Evolutionary conservation across 495 filamentous ascomycete genomes (phyloP), one percentile per base, ranked within the genome.

Genomic region (Aspergillus nidulans): DNA sequence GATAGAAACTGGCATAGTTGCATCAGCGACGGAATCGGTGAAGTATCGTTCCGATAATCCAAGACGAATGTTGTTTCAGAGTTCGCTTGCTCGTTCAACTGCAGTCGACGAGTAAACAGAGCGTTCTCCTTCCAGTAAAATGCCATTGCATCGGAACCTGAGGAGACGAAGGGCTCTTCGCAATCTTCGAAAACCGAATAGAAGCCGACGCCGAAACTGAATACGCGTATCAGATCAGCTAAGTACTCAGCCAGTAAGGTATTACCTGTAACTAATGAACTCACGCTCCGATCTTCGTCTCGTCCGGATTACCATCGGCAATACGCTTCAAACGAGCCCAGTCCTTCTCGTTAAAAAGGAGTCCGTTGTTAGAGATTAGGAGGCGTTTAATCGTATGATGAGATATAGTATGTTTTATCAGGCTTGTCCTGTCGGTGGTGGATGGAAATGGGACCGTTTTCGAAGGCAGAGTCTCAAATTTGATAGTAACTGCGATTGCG

Each of bases 91-190:
- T 80, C 75, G 4, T 87, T 81, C 6, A 97, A 64, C 64, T 85
- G 84, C 28, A 90, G 71, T 48, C 86, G 83, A 61, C 90, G 85
- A 4, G 95, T 99, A 65, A 94, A 97, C 4, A 99, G 78, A 6
- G 89, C 88, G 68, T 97, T 95, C 16, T 85, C 89, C 68, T 95
- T 97, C 95, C 95, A 99, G 72, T 96, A 97, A 67, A 99, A 99
- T 10, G 92, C 92, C 89, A 99, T 95, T 20, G 90, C 92, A 64
- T 94, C 82, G 47, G 81, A 81, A 2, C 94, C 95, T 0, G 92
- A 97, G 42, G 87, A 90, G 49, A 97, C 86, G 67, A 97, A 96
- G 4, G 95, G 95, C 62, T 96, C 90, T 65, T 99, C 95, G 65
- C 91, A 97, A 64, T 97, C 94, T 57, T 94, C 88, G 70, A 99